Percentiles rank a stretch among this genome's conserved stretches.
phyloP scores from a whole-genome alignment of 352 stramenopile species.

The Pythium pyrilobum region DNA sequence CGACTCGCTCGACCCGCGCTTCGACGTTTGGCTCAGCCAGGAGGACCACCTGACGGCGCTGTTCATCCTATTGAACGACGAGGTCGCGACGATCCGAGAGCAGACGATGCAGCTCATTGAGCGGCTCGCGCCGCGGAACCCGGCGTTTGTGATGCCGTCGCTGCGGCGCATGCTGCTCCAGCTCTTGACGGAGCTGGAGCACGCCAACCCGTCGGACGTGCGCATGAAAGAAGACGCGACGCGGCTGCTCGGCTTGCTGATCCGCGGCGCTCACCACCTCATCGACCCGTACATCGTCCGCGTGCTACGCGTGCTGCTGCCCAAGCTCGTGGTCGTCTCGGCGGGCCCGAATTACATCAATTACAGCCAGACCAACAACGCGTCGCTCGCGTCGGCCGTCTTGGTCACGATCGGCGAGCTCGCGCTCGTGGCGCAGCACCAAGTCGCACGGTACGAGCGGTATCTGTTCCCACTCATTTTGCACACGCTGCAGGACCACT shows the following conservation, averaged over 20 bases:
- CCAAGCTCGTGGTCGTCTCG: slow-evolving; percentile 79
- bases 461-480: slow-evolving; percentile 96
- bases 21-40: slow-evolving; percentile 93
- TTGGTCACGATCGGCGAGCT: slow-evolving; percentile 89
- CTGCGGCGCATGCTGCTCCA: slow-evolving; percentile 93
- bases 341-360: slow-evolving; percentile 14
- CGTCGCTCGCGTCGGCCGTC: slow-evolving; percentile 72
- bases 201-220: slow-evolving; percentile 71
- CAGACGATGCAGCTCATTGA: slow-evolving; percentile 92
- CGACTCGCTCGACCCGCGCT: slow-evolving; percentile 87
- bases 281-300: slow-evolving; percentile 81
- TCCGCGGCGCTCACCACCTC: slow-evolving; percentile 81
- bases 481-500: slow-evolving; percentile 95
- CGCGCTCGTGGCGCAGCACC: slow-evolving; percentile 84
- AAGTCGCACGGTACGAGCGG: slow-evolving; percentile 92
- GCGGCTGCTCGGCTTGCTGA: slow-evolving; percentile 76
- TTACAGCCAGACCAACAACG: slow-evolving; percentile 35
- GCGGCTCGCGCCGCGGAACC: slow-evolving; percentile 92
- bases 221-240: slow-evolving; percentile 88
- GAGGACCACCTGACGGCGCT: slow-evolving; percentile 90
- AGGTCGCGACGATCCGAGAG: slow-evolving; percentile 83
- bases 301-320: slow-evolving; percentile 66
- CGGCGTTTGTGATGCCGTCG: slow-evolving; percentile 93
- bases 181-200: slow-evolving; percentile 94
- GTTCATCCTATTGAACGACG: slow-evolving; percentile 96